Base-by-base conservation (phyloP, 768 basidiomycete species). In the Lactarius indigo region DNA sequence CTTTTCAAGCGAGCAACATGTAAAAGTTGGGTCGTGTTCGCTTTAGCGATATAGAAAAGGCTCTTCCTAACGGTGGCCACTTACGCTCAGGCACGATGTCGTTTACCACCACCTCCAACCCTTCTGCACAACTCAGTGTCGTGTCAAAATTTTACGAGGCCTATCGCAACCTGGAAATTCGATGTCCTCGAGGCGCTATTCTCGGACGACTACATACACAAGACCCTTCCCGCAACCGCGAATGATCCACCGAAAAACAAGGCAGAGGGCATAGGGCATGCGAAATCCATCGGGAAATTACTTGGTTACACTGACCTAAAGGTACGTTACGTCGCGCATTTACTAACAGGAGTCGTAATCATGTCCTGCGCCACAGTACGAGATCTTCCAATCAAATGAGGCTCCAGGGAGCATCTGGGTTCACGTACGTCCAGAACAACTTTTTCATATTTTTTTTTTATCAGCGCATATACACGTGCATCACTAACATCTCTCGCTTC, bases 61-160 rank as follows among this genome's bases (percentile, higher is more conserved):
- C 50, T 26, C 23, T 50, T 23, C 47, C 47, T 50, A 15, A 13
- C 2, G 13, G 50, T 50, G 50, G 33, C 35, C 12, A 37, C n/a
- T 17, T 13, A 0, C n/a, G 1, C 12, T 10, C 20, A 13, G 31
- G 8, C 12, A 44, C 42, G 37, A 63, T 57, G 28, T 17, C 60
- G 20, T 30, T 30, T 20, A 31, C 42, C 50, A 1, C 28, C 39
- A 63, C 42, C 33, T 5, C 28, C 31, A 63, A 63, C 26, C 47
- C 57, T 15, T 68, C 66, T 13, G 56, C 58, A 28, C 66, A 68
- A 33, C 50, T 68, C 52, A 35, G 52, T 58, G 42, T 23, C n/a
- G 52, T 68, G 20, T 23, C 28, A 20, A 37, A 47, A 33, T 68
- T 31, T 18, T 68, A 59, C 58, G 54, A 64, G 0, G 66, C 62